These are phyloP conservation scores for Chrysoporthe deuterocubensis DNA, from an alignment of 2,329 filamentous ascomycete genomes.

Conservation along the genomic window DNA sequence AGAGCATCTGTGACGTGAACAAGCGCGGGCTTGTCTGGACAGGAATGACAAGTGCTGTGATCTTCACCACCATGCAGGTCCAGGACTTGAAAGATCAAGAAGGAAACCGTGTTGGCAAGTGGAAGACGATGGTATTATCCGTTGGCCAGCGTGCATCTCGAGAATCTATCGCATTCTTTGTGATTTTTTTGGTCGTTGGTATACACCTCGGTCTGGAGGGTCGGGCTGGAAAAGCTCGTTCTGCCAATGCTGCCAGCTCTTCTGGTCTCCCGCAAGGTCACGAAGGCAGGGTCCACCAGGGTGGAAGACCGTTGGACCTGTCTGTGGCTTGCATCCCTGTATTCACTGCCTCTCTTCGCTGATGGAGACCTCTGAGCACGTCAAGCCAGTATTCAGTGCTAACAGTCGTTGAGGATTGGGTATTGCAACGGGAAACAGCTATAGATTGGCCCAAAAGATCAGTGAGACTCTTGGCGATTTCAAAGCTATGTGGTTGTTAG, in stretches of 20 bases:
- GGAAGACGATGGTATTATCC: conserved; percentile 20
- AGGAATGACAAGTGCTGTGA: conserved; percentile 26
- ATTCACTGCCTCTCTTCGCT: too few relatives aligned
- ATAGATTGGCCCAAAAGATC: too few relatives aligned
- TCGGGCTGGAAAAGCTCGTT: too few relatives aligned
- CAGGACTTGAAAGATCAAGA: conserved; percentile 33
- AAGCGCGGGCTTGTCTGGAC: conserved; percentile 16
- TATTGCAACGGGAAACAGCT: too few relatives aligned
- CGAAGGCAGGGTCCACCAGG: neutral
- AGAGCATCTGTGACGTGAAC: neutral
- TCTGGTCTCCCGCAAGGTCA: neutral
- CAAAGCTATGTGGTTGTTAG: too few relatives aligned
- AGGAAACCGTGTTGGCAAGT: conserved; percentile 28
- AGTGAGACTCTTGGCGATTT: too few relatives aligned
- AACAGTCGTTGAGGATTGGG: too few relatives aligned
- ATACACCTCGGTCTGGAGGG: neutral
- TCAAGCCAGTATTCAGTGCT: too few relatives aligned
- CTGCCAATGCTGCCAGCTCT: neutral
- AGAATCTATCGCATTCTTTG: neutral
- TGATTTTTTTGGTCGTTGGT: conserved; percentile 7
- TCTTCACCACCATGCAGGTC: conserved; percentile 33
- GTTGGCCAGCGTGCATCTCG: neutral
- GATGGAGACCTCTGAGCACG: too few relatives aligned
- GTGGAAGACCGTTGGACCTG: too few relatives aligned
- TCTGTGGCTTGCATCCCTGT: too few relatives aligned